Base-by-base conservation (phyloP, 306 rosid genomes). In the Acacia confusa region DNA sequence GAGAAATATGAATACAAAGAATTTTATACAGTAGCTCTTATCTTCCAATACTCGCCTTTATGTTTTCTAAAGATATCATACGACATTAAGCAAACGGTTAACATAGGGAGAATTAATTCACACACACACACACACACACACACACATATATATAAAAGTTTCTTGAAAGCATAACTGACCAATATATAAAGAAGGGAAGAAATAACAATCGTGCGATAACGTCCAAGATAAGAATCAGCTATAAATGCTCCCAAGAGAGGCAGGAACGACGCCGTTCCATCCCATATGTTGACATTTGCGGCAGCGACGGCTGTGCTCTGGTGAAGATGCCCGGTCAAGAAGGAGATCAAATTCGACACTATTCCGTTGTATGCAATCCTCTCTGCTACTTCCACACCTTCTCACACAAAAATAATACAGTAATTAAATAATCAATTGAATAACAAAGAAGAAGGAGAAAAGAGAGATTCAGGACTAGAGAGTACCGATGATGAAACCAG, bases 361-460 rank as follows among this genome's bases (percentile, higher is more conserved):
- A 84, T 81, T 34, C 90, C 90, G 43, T 64, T 52, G 57, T 83
- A 87, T 0, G 90, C 90, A 28, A 80, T 78, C 70, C 82, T 84
- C 87, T 84, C 90, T n/a, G 82, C 80, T 8, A 82, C 69, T 72
- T 84, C 87, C 79, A 81, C 87, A 5, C 77, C 84, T 83, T 6
- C 19, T 61, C 67, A 27, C 9, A 25, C 36, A 15, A 9, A 61
- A 25, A 24, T 7, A 17, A 9, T 2, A 36, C 8, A 17, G 6
- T 17, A 66, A 47, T 47, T 2, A 47, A 47, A 3, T 4, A 47
- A 47, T 53, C 11, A 52, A 52, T 15, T 15, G 16, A 65, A 14
- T 2, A 36, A 6, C n/a, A n/a, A n/a, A 16, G 14, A 17, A 15
- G 24, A 9, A 30, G 11, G 20, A 17, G 34, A 12, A 1, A 2